Percentiles rank a stretch among this genome's conserved stretches.
phyloP scores from a whole-genome alignment of 768 basidiomycete genomes.

The Lentinula boryana region DNA sequence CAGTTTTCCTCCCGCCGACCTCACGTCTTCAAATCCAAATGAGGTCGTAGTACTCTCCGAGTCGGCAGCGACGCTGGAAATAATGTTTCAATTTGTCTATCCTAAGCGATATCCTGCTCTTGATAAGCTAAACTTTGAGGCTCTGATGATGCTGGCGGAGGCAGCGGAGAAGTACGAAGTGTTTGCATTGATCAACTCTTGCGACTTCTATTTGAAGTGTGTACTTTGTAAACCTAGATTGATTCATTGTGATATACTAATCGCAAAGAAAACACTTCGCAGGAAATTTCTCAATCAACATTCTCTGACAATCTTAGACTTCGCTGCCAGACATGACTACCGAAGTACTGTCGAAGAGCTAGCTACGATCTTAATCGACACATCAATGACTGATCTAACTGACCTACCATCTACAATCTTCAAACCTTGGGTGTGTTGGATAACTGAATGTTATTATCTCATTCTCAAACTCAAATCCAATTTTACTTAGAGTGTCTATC shows the following conservation, averaged over 20 bases:
- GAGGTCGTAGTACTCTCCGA: not conserved
- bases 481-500: not conserved
- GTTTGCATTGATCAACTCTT: not conserved
- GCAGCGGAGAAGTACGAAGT: not conserved
- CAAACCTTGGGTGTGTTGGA: not conserved
- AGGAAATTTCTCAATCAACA: not conserved
- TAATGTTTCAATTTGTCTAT: constrained; percentile 6
- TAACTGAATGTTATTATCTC: too few species aligned
- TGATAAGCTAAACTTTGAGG: not conserved
- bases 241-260: not conserved
- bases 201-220: not conserved
- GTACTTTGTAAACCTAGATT: not conserved
- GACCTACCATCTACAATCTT: not conserved
- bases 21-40: not conserved
- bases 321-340: not conserved
- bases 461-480: too few species aligned
- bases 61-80: constrained; percentile 2
- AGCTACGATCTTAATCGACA: not conserved
- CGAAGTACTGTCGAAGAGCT: not conserved
- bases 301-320: not conserved
- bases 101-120: constrained; percentile 4
- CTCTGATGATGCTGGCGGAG: not conserved
- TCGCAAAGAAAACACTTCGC: not conserved
- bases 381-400: not conserved
- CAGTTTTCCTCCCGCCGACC: not conserved